phyloP scores from a whole-genome alignment of 495 filamentous ascomycete species.

The Cercophora newfieldiana region DNA sequence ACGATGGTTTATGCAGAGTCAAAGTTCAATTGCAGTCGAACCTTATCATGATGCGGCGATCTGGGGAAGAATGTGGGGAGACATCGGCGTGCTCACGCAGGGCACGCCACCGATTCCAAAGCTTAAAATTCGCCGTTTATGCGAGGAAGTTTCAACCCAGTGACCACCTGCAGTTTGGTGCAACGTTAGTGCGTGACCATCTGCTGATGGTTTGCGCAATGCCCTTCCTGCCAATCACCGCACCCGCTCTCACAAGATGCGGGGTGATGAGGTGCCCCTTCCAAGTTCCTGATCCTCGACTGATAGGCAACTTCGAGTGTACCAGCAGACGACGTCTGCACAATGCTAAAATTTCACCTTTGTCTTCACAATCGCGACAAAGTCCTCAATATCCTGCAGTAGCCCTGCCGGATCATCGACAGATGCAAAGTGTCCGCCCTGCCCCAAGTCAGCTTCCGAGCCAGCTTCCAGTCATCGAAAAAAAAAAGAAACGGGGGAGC shows the following conservation, averaged over 20 bases:
- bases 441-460: not conserved
- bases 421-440: constrained; percentile 66
- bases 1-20: not conserved
- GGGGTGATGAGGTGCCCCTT: not conserved
- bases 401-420: constrained; percentile 57
- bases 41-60: not conserved
- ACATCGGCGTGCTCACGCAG: not conserved
- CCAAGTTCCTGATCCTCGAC: not conserved
- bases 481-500: not conserved
- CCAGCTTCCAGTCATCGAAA: too few relatives aligned
- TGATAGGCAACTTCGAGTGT: not conserved
- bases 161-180: not conserved
- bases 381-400: constrained; percentile 58
- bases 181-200: not conserved
- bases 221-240: not conserved
- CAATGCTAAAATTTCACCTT: constrained; percentile 11
- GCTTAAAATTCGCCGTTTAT: not conserved
- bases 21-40: not conserved
- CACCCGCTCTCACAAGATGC: not conserved
- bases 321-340: too few relatives aligned
- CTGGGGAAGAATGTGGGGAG: not conserved
- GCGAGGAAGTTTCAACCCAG: not conserved
- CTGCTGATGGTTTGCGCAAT: not conserved
- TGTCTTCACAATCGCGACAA: constrained; percentile 28
- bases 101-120: not conserved